Evolutionary conservation across 2,329 filamentous ascomycete species (phyloP).

Genomic region (Arachnopeziza araneosa): DNA sequence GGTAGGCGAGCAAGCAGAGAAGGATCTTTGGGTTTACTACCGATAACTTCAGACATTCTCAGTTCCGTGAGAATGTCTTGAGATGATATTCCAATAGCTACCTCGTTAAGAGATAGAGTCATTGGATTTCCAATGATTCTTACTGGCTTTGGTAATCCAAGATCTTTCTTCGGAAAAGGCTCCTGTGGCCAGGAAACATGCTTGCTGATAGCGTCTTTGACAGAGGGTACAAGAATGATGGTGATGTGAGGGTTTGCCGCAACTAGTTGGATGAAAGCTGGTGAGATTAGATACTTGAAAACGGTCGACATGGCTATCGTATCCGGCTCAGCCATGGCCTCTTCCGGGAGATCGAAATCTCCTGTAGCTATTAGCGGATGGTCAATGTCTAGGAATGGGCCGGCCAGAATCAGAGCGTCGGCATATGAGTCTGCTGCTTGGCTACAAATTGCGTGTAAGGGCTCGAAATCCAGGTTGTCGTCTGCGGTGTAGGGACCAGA

Average conservation of each 20-base stretch:
- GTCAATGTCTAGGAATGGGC: constrained; percentile 87
- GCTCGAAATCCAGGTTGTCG: constrained; percentile 85
- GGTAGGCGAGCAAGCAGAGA: constrained; percentile 55
- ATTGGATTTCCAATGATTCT: constrained; percentile 86
- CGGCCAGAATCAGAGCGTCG: constrained; percentile 73
- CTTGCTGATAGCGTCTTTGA: constrained; percentile 74
- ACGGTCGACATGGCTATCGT: constrained; percentile 74
- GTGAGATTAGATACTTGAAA: constrained; percentile 75
- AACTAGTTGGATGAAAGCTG: constrained; percentile 64
- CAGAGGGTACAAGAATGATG: constrained; percentile 76
- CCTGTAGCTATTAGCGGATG: constrained; percentile 81
- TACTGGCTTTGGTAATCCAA: constrained; percentile 72
- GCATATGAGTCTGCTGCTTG: constrained; percentile 69
- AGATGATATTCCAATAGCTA: constrained; percentile 72
- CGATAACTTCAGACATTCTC: constrained; percentile 63
- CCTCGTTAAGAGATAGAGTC: constrained; percentile 82
- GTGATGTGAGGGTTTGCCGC: constrained; percentile 69
- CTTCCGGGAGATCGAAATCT: constrained; percentile 70
- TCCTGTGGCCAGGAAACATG: constrained; percentile 86
- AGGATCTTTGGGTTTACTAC: constrained; percentile 46
- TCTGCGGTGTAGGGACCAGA: constrained; percentile 90
- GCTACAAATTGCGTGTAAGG: constrained; percentile 73
- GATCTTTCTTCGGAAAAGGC: constrained; percentile 60
- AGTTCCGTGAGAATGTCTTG: constrained; percentile 83
- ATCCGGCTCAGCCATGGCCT: constrained; percentile 65